Evolutionary conservation across 192 early-diverging fungal species (phyloP).

Genomic region (Rhizophagus prolifer): DNA sequence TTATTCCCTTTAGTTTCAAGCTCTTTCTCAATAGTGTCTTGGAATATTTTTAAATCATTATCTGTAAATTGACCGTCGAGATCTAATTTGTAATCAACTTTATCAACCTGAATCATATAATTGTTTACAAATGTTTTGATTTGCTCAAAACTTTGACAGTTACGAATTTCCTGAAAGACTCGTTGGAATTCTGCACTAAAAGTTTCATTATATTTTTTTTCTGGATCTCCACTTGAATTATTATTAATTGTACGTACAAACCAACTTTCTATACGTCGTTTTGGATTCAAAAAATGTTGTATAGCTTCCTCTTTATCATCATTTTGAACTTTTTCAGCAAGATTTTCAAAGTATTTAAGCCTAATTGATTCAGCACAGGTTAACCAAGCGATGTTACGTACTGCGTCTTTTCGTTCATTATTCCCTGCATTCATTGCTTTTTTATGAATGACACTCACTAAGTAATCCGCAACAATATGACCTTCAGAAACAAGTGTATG

Average conservation of each 20-base stretch:
- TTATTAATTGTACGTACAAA: conserved; percentile 3
- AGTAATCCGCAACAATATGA: not conserved
- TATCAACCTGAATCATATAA: conserved; percentile 9
- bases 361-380: not conserved
- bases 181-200: conserved; percentile 9
- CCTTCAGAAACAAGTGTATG: conserved; percentile 7
- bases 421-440: conserved; percentile 23
- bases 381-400: not conserved
- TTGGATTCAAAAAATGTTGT: not conserved
- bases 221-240: not conserved
- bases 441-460: conserved; percentile 9
- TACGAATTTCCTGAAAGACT: conserved; percentile 1
- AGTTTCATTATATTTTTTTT: conserved; percentile 6
- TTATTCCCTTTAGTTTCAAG: not conserved
- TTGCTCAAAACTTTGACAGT: conserved; percentile 10
- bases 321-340: conserved; percentile 19
- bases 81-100: conserved; percentile 10
- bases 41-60: not conserved
- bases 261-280: not conserved
- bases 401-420: not conserved
- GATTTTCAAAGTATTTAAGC: conserved; percentile 12
- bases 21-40: not conserved
- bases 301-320: conserved; percentile 4
- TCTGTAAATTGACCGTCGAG: not conserved
- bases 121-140: conserved; percentile 24